Base-by-base conservation (phyloP, 2,329 filamentous ascomycete species). In the Mycocentrospora acerina region DNA sequence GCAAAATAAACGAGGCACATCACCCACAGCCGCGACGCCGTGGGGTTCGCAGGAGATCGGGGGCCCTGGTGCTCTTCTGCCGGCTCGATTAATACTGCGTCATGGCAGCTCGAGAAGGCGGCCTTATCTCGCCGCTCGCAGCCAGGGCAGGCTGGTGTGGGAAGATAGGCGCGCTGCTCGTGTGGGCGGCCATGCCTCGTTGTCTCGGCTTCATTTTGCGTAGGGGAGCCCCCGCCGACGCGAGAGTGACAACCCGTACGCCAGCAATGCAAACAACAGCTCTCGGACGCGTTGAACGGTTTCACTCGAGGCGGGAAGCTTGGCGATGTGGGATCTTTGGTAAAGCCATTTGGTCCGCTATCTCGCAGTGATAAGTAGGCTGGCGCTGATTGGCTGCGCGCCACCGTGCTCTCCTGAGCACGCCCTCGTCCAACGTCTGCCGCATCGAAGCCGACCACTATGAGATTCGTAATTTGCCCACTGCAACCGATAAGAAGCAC, bases 1-100 rank as follows among this genome's bases (percentile, higher is more conserved):
- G 61, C 55, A 59, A 62, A 63, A 60, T 60, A 62, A 55, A 64
- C 58, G 59, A 64, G 41, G 42, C 53, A 49, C 54, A 53, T 53
- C 49, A 50, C 55, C 53, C 55, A 59, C 60, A 58, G 54, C 51
- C 56, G 53, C 54, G 51, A 53, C 40, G 55, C 52, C 62, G 64
- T 67, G 64, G 64, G 64, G 63, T 66, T 57, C 51, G 57, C 52
- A 46, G 53, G 50, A 49, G 59, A 61, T 59, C 44, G 53, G 49
- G 52, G 57, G 60, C 56, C 55, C 58, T 60, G 53, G 60, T 64
- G 48, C 51, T 54, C 53, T 59, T 57, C 46, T 56, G 48, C 49
- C 53, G 56, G 52, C 47, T 44, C 38, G 38, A 46, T 48, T 46
- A 37, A 26, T 30, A 46, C 37, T 51, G 55, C 59, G 60, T 62